Conservation (phyloP, 495 filamentous ascomycete species). For the Penicillium parvum region DNA sequence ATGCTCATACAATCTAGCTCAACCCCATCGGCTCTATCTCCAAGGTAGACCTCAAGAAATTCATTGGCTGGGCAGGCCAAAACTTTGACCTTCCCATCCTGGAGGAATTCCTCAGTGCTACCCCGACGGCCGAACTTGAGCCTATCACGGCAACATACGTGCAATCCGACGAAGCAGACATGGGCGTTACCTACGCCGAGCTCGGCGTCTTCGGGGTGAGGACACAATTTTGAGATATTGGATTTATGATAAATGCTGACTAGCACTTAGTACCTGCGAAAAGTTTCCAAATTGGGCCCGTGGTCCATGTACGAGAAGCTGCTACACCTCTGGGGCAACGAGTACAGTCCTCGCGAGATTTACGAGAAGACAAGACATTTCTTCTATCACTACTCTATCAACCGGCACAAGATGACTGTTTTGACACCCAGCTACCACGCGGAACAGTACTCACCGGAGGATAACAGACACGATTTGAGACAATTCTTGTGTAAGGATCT, state of each 20-base stretch:
- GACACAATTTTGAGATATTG: not conserved
- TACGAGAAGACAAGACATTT: conserved; percentile 65
- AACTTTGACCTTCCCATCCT: conserved; percentile 70
- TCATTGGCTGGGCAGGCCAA: conserved; percentile 62
- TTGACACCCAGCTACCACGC: conserved; percentile 58
- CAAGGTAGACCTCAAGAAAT: conserved; percentile 72
- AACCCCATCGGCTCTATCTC: conserved; percentile 71
- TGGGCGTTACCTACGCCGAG: conserved; percentile 59
- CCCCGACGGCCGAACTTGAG: conserved; percentile 80
- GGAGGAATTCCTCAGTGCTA: conserved; percentile 65
- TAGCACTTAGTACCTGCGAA: conserved; percentile 48
- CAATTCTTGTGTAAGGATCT: conserved; percentile 47
- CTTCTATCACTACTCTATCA: conserved; percentile 55
- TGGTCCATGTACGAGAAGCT: conserved; percentile 67
- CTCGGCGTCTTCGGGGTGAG: conserved; percentile 52
- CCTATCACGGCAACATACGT: conserved; percentile 60
- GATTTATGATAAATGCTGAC: not conserved
- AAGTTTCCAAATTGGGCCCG: conserved; percentile 68
- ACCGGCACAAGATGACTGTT: conserved; percentile 65
- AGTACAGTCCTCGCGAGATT: conserved; percentile 40
- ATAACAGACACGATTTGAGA: conserved; percentile 65
- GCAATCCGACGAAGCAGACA: conserved; percentile 65
- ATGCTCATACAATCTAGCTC: conserved; percentile 21
- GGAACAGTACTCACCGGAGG: conserved; percentile 56
- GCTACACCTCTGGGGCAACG: conserved; percentile 63